Base-by-base conservation (phyloP, 164 flowering plant species). In the Vitis riparia region DNA sequence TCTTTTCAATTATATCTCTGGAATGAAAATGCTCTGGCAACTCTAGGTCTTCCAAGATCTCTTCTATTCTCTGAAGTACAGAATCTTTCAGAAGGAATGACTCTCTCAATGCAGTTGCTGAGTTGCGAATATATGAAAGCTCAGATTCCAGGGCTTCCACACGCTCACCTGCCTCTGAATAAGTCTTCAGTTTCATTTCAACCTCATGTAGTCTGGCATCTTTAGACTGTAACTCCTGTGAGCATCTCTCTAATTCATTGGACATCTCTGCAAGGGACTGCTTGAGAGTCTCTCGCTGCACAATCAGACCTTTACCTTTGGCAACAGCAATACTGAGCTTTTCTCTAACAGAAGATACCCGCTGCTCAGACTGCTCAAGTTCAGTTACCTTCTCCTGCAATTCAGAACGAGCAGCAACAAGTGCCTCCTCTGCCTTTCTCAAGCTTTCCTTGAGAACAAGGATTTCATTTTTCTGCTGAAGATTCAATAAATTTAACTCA, bases 131-230 rank as follows among this genome's bases (percentile, higher is more conserved):
- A 83, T 93, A 96, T 11, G 98, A 88, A 49, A 96, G 89, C 81
- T 96, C 99, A 76, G 99, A 92, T 81, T 96, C 98, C 62, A 96
- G 80, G 74, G 99, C 97, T 81, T 96, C 99, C 79, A 90, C 83
- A 72, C 98, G 97, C 73, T 93, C 99, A 71, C 97, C 99, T 44
- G 97, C 92, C 81, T 96, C 99, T 12, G 91, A 80, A 70, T 89
- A 91, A 47, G 80, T 67, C 78, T 82, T 85, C 12, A 96, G 86
- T 75, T 89, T 93, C 32, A 74, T 69, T 78, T 96, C 97, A 56
- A 85, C 76, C 49, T 93, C 97, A 66, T 68, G 78, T 68, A 93
- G 77, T 77, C 79, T 78, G 3, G 80, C 69, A 62, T 89, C 94
- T 80, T 87, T 93, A 66, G 81, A 68, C 78, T 87, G 90, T 53